Conservation (phyloP, 139 green algal genomes). For the Chlamydomonas eustigma region DNA sequence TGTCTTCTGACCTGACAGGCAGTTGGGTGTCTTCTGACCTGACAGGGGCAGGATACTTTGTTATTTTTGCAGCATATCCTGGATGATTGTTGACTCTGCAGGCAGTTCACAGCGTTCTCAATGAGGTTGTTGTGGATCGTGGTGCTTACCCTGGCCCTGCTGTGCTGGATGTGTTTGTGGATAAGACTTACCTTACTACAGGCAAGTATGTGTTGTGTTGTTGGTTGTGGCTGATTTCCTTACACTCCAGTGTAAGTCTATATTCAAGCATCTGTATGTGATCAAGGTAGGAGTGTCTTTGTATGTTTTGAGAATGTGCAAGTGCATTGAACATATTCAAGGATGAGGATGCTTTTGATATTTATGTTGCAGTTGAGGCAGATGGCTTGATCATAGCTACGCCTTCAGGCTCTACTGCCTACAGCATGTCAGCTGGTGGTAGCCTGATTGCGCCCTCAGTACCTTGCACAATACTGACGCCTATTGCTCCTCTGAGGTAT, state of each 20-base stretch:
- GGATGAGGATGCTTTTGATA: slow-evolving; percentile 62
- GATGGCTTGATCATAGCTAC: slow-evolving; percentile 88
- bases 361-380: slow-evolving; percentile 71
- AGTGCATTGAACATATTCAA: background rate
- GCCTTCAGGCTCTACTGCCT: slow-evolving; percentile 81
- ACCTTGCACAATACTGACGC: slow-evolving; percentile 81
- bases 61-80: too few species aligned
- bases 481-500: slow-evolving; percentile 82
- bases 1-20: too few species aligned
- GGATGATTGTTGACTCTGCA: too few species aligned
- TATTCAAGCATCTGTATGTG: background rate
- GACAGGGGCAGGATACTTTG: too few species aligned
- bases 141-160: slow-evolving; percentile 64
- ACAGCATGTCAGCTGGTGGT: slow-evolving; percentile 81
- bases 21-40: background rate
- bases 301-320: background rate
- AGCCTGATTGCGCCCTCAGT: slow-evolving; percentile 84
- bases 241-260: too few species aligned
- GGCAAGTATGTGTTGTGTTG: too few species aligned
- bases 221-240: too few species aligned
- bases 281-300: background rate
- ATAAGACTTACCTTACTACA: slow-evolving; percentile 77
- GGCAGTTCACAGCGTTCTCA: slow-evolving; percentile 72
- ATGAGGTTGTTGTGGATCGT: slow-evolving; percentile 72
- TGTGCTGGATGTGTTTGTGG: slow-evolving; percentile 73